Conservation (phyloP, 1,139 yeast genomes). For the Taphrina deformans region DNA sequence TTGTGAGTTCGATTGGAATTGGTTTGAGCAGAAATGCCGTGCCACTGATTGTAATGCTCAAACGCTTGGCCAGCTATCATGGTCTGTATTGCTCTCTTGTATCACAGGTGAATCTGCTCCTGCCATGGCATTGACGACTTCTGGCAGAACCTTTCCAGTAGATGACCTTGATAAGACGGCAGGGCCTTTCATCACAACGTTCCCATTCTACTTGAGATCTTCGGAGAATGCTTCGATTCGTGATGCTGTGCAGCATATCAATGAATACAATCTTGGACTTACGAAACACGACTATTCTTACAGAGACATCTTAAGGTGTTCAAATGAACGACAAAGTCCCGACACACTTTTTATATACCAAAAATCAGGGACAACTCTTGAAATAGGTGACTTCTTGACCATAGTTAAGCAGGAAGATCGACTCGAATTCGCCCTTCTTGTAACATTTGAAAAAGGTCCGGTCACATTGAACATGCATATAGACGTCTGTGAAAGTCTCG, state of each 20-base stretch:
- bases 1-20: not conserved
- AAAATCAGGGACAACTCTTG: constrained; percentile 10
- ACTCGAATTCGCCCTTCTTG: constrained; percentile 13
- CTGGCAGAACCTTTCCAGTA: constrained; percentile 35
- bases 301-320: constrained; percentile 24
- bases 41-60: constrained; percentile 32
- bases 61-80: constrained; percentile 37
- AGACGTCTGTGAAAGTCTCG: not conserved
- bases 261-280: not conserved
- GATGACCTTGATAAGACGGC: constrained; percentile 31
- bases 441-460: constrained; percentile 7
- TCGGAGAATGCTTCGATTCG: not conserved
- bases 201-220: constrained; percentile 29
- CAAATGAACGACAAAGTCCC: not conserved
- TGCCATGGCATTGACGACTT: constrained; percentile 37
- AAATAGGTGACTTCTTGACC: not conserved
- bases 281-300: constrained; percentile 7
- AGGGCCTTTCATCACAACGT: constrained; percentile 38
- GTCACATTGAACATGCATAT: not conserved
- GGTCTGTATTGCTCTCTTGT: constrained; percentile 36
- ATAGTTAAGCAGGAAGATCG: constrained; percentile 11
- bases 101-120: constrained; percentile 21
- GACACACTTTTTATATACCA: constrained; percentile 31
- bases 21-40: constrained; percentile 17
- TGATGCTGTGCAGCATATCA: not conserved